phyloP scores from a whole-genome alignment of 345 rosid genomes.

The Balakata baccata region DNA sequence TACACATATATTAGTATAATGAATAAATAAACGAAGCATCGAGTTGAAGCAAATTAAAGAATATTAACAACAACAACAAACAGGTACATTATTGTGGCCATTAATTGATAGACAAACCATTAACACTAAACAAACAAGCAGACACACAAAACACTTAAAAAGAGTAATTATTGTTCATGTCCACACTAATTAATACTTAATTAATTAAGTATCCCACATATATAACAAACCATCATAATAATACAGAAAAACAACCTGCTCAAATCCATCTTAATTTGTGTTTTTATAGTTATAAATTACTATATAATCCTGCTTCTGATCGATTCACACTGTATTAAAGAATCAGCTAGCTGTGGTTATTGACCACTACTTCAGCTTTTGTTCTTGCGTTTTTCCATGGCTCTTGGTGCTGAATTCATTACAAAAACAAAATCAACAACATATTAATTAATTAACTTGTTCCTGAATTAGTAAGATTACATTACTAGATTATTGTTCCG shows the following conservation, averaged over 20 bases:
- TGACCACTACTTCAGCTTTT: constrained; percentile 39
- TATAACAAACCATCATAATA: constrained; percentile 27
- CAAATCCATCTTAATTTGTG: constrained; percentile 30
- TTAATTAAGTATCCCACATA: constrained; percentile 6
- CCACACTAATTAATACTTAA: constrained; percentile 11
- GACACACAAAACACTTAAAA: not conserved
- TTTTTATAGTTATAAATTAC: not conserved
- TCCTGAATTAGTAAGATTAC: not conserved
- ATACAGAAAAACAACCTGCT: constrained; percentile 38
- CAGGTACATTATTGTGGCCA: constrained; percentile 5
- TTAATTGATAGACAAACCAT: constrained; percentile 22
- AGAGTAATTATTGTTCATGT: constrained; percentile 25
- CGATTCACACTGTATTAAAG: constrained; percentile 30
- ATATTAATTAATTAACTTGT: not conserved
- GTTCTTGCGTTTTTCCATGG: constrained; percentile 77
- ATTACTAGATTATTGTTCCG: no score
- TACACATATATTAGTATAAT: not conserved
- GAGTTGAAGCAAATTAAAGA: not conserved
- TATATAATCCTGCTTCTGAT: not conserved
- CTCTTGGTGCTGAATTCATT: constrained; percentile 64
- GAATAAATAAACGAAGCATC: constrained; percentile 8
- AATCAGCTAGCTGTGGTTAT: constrained; percentile 37
- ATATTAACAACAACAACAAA: not conserved
- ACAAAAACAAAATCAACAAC: not conserved
- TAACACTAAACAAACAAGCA: constrained; percentile 19